Percentiles rank a stretch among this genome's conserved stretches.
These are phyloP conservation scores for Calonectria honghensis DNA, from an alignment of 2,329 filamentous ascomycete species.

Conservation along the genomic window DNA sequence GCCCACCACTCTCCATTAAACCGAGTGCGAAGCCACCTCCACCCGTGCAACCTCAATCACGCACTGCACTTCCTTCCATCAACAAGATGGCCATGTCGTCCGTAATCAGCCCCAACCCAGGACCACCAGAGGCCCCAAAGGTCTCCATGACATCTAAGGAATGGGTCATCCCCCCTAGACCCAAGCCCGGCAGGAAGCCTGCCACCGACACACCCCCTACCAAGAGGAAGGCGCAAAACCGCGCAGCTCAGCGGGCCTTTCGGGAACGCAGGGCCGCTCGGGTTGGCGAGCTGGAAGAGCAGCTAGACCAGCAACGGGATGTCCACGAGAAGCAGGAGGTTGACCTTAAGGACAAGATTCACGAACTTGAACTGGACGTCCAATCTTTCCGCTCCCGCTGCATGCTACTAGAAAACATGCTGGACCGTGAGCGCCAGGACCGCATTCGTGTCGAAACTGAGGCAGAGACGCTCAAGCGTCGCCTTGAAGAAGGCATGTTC, in stretches of 20 bases:
- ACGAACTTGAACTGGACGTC: slow-evolving; percentile 78
- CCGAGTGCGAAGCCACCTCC: slow-evolving; percentile 54
- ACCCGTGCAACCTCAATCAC: slow-evolving; percentile 56
- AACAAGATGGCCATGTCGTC: slow-evolving; percentile 70
- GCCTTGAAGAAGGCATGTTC: slow-evolving; percentile 55
- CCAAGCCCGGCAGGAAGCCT: slow-evolving; percentile 94
- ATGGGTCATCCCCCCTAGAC: slow-evolving; percentile 89
- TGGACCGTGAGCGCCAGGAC: slow-evolving; percentile 74
- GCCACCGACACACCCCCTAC: slow-evolving; percentile 94
- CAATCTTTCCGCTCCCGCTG: slow-evolving; percentile 79
- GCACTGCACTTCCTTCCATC: slow-evolving; percentile 60
- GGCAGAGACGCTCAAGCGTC: slow-evolving; percentile 59
- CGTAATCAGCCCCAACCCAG: slow-evolving; percentile 64
- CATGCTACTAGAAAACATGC: slow-evolving; percentile 77
- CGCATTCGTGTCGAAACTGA: slow-evolving; percentile 66
- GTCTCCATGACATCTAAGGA: slow-evolving; percentile 84
- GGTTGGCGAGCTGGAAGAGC: slow-evolving; percentile 84
- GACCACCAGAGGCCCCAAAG: slow-evolving; percentile 65
- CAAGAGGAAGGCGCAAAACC: slow-evolving; percentile 95
- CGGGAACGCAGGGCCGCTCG: slow-evolving; percentile 90
- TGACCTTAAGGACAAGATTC: slow-evolving; percentile 75
- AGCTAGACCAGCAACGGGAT: slow-evolving; percentile 77
- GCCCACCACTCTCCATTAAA: slow-evolving; percentile 58
- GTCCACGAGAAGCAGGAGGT: slow-evolving; percentile 74
- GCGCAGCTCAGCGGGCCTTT: slow-evolving; percentile 93